Conservation (phyloP, 2,329 filamentous ascomycete genomes). For the Tolypocladium nubicola region DNA sequence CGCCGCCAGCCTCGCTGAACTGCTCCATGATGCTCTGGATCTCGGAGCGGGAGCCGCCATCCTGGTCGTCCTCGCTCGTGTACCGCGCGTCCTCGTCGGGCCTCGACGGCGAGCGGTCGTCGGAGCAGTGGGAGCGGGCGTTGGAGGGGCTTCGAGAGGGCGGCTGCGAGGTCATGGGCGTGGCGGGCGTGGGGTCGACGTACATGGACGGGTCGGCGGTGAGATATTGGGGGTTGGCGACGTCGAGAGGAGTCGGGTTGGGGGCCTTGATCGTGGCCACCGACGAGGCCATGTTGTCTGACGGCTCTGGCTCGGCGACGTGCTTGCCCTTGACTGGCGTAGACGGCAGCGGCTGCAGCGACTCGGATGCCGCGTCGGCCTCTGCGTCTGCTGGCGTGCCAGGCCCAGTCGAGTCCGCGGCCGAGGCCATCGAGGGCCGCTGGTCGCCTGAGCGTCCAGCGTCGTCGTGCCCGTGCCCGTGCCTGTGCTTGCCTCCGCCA, state of each 20-base stretch:
- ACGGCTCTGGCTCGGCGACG: constrained; percentile 5
- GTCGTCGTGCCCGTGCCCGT: not conserved
- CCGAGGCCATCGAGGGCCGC: not conserved
- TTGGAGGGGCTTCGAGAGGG: constrained; percentile 49
- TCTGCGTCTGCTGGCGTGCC: not conserved
- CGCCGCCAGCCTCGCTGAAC: constrained; percentile 67
- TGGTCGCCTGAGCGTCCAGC: not conserved
- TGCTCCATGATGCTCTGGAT: constrained; percentile 98
- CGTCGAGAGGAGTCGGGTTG: constrained; percentile 23
- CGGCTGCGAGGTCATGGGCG: constrained; percentile 42
- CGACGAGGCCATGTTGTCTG: constrained; percentile 32
- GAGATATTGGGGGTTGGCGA: constrained; percentile 30
- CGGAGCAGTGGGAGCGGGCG: constrained; percentile 34
- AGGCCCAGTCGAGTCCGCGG: not conserved
- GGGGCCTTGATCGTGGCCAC: constrained; percentile 38
- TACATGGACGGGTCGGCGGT: constrained; percentile 37
- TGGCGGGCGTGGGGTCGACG: constrained; percentile 48
- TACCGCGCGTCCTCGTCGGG: constrained; percentile 49
- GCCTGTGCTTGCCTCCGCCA: not conserved
- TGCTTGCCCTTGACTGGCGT: constrained; percentile 14
- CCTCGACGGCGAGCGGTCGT: constrained; percentile 40
- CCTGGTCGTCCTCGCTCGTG: constrained; percentile 51
- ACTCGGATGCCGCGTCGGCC: not conserved
- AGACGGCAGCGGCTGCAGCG: not conserved
- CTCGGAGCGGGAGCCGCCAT: constrained; percentile 66